Percentiles rank a stretch among this genome's conserved stretches.
phyloP scores from a whole-genome alignment of 495 filamentous ascomycete species.

The Halenospora varia region DNA sequence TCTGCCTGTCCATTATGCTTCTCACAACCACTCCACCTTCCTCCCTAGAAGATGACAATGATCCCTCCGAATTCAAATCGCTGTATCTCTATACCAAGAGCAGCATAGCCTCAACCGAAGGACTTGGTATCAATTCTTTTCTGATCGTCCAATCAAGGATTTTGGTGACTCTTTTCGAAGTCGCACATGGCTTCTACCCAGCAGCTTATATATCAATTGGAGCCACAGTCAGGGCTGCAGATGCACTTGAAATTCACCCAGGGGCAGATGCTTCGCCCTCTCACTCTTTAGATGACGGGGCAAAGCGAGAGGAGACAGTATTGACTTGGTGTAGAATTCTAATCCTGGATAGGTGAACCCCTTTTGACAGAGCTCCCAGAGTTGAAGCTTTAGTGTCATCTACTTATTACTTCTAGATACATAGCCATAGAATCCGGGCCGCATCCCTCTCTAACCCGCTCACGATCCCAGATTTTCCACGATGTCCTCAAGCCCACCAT shows the following conservation, averaged over 20 bases:
- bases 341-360: slow-evolving; percentile 7
- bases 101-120: slow-evolving; percentile 1
- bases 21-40: slow-evolving; percentile 6
- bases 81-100: slow-evolving; percentile 14
- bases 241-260: slow-evolving; percentile 11
- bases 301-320: slow-evolving; percentile 1
- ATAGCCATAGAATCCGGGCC: slow-evolving; percentile 12
- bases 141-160: slow-evolving; percentile 11
- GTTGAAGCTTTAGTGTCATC: not conserved
- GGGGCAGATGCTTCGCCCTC: not conserved
- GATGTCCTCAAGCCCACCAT: slow-evolving; percentile 9
- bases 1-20: slow-evolving; percentile 11
- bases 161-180: slow-evolving; percentile 18
- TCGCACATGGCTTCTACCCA: slow-evolving; percentile 12
- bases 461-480: slow-evolving; percentile 4
- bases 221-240: slow-evolving; percentile 14
- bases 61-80: slow-evolving; percentile 6
- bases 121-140: slow-evolving; percentile 14
- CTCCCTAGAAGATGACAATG: slow-evolving; percentile 1
- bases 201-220: slow-evolving; percentile 17
- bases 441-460: slow-evolving; percentile 6
- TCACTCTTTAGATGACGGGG: slow-evolving; percentile 6
- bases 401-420: slow-evolving; percentile 9
- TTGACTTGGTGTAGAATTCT: slow-evolving; percentile 13
- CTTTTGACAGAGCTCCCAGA: slow-evolving; percentile 1